Base-by-base conservation (phyloP, 2,329 filamentous ascomycete species). In the Alternaria burnsii region DNA sequence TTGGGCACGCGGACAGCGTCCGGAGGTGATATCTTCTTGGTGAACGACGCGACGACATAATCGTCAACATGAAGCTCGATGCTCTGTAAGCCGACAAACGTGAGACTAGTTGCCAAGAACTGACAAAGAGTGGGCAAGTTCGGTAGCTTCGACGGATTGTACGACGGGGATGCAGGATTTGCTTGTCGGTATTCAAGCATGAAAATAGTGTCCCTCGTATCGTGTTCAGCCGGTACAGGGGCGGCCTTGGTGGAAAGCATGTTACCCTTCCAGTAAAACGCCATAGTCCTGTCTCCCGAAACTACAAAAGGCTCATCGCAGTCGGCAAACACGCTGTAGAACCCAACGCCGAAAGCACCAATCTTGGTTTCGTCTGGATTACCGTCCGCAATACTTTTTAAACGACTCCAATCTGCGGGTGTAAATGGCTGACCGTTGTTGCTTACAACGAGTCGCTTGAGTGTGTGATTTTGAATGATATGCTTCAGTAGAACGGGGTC, bases 201-300 rank as follows among this genome's bases (percentile, higher is more conserved):
- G 75, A 99, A 99, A n/a, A 90, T 91, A 2, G 96, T 99, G 70
- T 94, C 87, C 32, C 83, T 83, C 56, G 85, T 90, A 16, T 84
- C 81, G 72, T 93, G 85, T 24, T 87, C 87, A 46, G 87, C 83
- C 1, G 91, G 88, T 8, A 97, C 81, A 67, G 89, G 88, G 22
- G 95, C 85, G 69, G 93, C 92, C 71, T 94, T 91, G 24, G 96
- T 99, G 77, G 97, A 98, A 2, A 99, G 85, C 5, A 93, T 92
- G 77, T 98, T 98, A n/a, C 91, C 94, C 78, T 97, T 98, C 96
- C 95, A 99, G 82, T 97, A 99, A 75, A 99, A 99, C 0, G 94
- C 94, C 92, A 99, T 97, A 38, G 93, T 94, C 79, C 97, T 90
- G 63, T 86, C 87, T 1, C 95, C 95, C 1, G 94, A 98, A 68